Conservation (phyloP, 306 rosid genomes). For the Castanopsis chinensis region DNA sequence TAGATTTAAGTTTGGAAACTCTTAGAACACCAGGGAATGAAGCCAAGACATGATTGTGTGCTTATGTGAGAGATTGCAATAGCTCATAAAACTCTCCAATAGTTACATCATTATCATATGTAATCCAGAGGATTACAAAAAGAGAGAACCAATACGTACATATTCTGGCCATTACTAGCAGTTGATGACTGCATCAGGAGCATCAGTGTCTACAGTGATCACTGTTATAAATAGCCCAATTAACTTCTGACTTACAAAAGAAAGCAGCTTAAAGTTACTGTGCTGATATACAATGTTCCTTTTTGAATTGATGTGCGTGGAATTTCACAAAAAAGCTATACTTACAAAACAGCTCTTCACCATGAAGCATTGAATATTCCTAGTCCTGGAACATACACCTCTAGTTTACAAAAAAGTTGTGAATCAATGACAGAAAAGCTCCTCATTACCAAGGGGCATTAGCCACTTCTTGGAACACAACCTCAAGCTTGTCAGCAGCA, state of each 20-base stretch:
- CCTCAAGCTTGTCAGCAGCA: conserved; percentile 19
- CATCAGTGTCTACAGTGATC: not conserved
- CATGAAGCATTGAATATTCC: not conserved
- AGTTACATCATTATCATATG: not conserved
- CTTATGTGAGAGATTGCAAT: not conserved
- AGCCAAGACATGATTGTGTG: not conserved
- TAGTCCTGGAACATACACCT: not conserved
- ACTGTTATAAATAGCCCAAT: not conserved
- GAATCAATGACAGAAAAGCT: not conserved
- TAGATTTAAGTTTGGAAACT: not conserved
- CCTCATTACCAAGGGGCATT: conserved; percentile 48
- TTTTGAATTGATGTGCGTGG: not conserved
- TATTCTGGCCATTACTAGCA: not conserved
- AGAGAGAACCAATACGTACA: not conserved
- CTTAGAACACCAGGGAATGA: not conserved
- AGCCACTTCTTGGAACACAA: conserved; percentile 39
- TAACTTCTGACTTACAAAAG: too few relatives aligned
- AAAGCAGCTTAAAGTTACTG: not conserved
- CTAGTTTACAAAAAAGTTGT: not conserved
- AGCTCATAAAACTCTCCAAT: not conserved
- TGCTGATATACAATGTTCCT: not conserved
- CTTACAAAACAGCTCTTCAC: not conserved
- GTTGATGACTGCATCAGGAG: not conserved
- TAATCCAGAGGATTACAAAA: not conserved
- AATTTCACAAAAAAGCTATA: not conserved